Evolutionary conservation across 2,329 filamentous ascomycete genomes (phyloP), one percentile per base, ranked within the genome.

Genomic region (Clonostachys chloroleuca): DNA sequence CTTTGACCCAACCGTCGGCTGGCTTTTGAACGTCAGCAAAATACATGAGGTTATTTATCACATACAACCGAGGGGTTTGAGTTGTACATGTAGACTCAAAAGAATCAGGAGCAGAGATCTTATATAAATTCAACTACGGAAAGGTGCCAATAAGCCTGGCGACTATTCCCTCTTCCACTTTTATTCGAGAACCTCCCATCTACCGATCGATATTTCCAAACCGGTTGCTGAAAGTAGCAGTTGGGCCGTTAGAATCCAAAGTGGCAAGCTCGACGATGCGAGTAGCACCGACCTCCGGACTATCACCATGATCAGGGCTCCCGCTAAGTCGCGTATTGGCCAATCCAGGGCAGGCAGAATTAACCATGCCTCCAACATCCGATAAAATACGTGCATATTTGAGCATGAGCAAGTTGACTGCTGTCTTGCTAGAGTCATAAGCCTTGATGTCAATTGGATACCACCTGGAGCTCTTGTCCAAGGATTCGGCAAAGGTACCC

Each of bases 331-430:
- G 54, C 4, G 66, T 66, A 17, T 53, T 56, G 2, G 68, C 61
- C n/a, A 61, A 51, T 0, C 68, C 68, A 0, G 69, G 68, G 39
- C 66, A 71, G 6, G 59, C 62, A 5, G 56, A 48, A 45, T 69
- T 70, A 41, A 66, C 61, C 46, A 59, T 61, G 16, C 59, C 66
- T 8, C 58, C 59, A 4, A 52, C 41, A 16, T 57, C 56, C 5
- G 59, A 52, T 34, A 72, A 34, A 10, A 60, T 54, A 1, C 60
- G 52, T 1, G 55, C 58, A 42, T 64, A 71, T 42, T 64, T 60
- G 5, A 65, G 14, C 34, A 56, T 57, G 20, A 64, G 34, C 66
- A 68, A 63, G 12, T 30, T 55, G 42, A 6, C 44, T 10, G 13
- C 61, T 13, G 42, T 10, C 42, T 43, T 43, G 42, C 42, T 43